Conservation (phyloP, 805 yeast genomes). For the Candida cerambycidarum region DNA sequence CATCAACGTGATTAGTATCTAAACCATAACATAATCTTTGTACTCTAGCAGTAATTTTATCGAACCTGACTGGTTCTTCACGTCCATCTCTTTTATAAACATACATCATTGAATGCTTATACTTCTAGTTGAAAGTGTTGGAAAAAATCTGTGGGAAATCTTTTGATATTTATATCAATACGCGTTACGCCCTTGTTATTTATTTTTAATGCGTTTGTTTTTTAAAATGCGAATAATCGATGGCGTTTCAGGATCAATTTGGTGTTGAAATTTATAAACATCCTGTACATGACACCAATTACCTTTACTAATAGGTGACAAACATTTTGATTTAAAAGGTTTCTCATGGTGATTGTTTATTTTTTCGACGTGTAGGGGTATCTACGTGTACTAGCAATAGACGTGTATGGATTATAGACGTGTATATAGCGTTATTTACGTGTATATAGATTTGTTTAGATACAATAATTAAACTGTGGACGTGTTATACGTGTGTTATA, state of each 20-base stretch:
- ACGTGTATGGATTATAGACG: not conserved
- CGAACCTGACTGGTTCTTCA: conserved; percentile 91
- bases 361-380: conserved; percentile 2
- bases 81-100: conserved; percentile 93
- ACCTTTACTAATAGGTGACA: conserved; percentile 2
- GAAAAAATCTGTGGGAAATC: not conserved
- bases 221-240: not conserved
- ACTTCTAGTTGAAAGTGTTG: no score
- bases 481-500: no score
- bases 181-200: conserved; percentile 8
- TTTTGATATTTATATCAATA: conserved; percentile 2
- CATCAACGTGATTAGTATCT: conserved; percentile 88
- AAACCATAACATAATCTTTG: conserved; percentile 93
- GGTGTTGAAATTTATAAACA: conserved; percentile 6
- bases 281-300: not conserved
- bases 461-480: not conserved
- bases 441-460: not conserved
- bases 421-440: not conserved
- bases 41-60: conserved; percentile 90
- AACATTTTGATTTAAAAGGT: not conserved
- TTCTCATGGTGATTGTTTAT: not conserved
- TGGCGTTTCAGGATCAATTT: conserved; percentile 1
- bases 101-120: conserved; percentile 63
- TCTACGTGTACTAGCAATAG: not conserved
- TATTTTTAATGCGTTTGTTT: conserved; percentile 1